Evolutionary conservation across 2,329 filamentous ascomycete species (phyloP), one percentile per base, ranked within the genome.

Genomic region (Chrysoporthe cubensis): DNA sequence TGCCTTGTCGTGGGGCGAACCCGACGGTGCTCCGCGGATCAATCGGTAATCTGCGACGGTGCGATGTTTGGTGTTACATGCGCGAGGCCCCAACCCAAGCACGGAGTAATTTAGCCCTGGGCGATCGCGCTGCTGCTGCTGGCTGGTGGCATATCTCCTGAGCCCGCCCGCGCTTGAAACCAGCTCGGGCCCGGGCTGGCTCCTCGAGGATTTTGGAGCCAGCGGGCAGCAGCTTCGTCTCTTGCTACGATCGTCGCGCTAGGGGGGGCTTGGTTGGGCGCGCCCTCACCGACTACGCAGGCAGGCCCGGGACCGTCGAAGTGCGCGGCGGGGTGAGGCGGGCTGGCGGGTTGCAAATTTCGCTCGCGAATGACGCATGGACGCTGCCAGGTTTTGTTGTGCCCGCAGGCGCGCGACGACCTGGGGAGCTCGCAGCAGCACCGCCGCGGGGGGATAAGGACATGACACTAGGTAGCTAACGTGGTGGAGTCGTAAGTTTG

Each of bases 41-140:
- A 59, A 59, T n/a, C 56, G 56, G 56, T 59, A 59, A 44, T 59
- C 56, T 59, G 37, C 56, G 56, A 42, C 34, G 16, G 8, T 9
- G 48, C 21, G 7, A 11, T 52, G n/a, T 26, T 52, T 52, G 48
- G n/a, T 21, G 48, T 26, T 32, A n/a, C 48, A 52, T 26, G 48
- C 21, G n/a, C 21, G 48, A 32, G 48, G n/a, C 9, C 48, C 26
- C 26, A 26, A 26, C 26, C 26, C 26, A 26, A 32, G n/a, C 6
- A 32, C 48, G n/a, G 48, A 13, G 37, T 40, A 40, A 46, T 2
- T 2, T 5, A 46, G 44, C 44, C 44, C 44, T 46, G 44, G 44
- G 3, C 44, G 44, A 40, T 9, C 37, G 37, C 9, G 44, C 6
- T 46, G 44, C 26, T 46, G 44, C 44, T 44, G 43, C 43, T 8